Percentiles rank a stretch among this genome's conserved stretches.
These are phyloP conservation scores for Salix exigua DNA, from an alignment of 345 rosid genomes.

Conservation along the genomic window DNA sequence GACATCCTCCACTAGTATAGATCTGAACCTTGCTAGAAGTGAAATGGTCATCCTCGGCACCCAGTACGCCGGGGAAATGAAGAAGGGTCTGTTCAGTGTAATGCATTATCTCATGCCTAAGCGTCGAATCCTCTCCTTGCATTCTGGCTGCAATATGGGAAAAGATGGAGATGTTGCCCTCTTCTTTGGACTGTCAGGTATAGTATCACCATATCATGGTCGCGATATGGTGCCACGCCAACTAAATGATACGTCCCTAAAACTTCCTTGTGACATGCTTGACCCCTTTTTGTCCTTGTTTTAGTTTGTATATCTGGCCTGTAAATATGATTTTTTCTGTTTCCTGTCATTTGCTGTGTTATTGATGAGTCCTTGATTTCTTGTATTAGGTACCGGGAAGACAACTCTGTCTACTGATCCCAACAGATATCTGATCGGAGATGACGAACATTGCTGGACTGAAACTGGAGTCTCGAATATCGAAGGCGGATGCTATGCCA, in stretches of 20 bases:
- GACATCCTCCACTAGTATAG: conserved; percentile 98
- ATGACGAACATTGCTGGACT: conserved; percentile 95
- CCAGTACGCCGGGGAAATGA: conserved; percentile 99
- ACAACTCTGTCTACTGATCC: conserved; percentile 96
- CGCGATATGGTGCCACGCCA: conserved; percentile 26
- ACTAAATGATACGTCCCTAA: conserved; percentile 30
- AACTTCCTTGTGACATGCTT: background rate
- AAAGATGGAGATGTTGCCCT: conserved; percentile 98
- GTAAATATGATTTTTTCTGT: background rate
- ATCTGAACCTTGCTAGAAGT: conserved; percentile 81
- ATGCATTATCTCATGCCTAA: conserved; percentile 99
- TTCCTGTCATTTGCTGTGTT: conserved; percentile 5
- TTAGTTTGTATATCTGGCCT: background rate
- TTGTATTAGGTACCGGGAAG: conserved; percentile 77
- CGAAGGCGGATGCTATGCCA: conserved; percentile 98
- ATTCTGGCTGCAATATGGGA: conserved; percentile 99
- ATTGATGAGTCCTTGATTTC: conserved; percentile 12
- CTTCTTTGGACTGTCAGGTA: conserved; percentile 99
- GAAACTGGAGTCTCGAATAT: conserved; percentile 93
- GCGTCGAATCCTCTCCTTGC: conserved; percentile 89
- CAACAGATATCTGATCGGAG: conserved; percentile 86
- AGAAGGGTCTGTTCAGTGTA: conserved; percentile 96
- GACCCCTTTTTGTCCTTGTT: background rate
- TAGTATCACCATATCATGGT: conserved; percentile 37
- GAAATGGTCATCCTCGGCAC: conserved; percentile 99